A percentile compares a stretch with the other conserved stretches of the same genome.
Conservation (phyloP, 768 basidiomycete genomes). For the Stropharia rugosoannulata region DNA sequence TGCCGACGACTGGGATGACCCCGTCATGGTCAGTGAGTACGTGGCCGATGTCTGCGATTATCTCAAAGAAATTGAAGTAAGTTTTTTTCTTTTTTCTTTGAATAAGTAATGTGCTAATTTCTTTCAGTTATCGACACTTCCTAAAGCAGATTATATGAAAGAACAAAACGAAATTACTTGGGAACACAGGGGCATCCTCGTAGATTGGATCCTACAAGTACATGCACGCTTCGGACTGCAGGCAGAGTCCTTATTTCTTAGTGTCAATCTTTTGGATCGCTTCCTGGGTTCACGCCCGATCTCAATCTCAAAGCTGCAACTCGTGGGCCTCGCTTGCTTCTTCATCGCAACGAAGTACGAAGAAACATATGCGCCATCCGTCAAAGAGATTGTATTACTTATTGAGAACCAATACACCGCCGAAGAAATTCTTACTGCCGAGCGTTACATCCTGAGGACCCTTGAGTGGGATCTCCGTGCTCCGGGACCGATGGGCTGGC, state of each 20-base stretch:
- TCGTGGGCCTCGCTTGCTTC: constrained; percentile 86
- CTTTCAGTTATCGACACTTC: constrained; percentile 57
- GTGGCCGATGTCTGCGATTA: constrained; percentile 93
- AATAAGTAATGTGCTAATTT: not conserved
- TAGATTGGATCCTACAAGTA: constrained; percentile 93
- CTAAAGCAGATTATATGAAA: constrained; percentile 66
- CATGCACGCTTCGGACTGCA: constrained; percentile 84
- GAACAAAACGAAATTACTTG: constrained; percentile 42
- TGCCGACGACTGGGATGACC: constrained; percentile 88
- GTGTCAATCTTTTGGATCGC: constrained; percentile 81
- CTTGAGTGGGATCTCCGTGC: constrained; percentile 84
- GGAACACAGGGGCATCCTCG: constrained; percentile 74
- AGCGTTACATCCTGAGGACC: constrained; percentile 84
- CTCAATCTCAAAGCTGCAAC: constrained; percentile 82
- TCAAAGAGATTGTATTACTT: constrained; percentile 76
- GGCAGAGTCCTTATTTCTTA: constrained; percentile 90
- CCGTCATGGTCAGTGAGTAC: constrained; percentile 96
- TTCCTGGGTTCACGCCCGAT: constrained; percentile 72
- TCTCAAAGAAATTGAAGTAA: constrained; percentile 81
- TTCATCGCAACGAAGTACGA: constrained; percentile 92
- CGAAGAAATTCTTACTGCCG: constrained; percentile 84
- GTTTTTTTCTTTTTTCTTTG: constrained; percentile 2
- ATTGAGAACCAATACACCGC: constrained; percentile 76
- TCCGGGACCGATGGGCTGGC: constrained; percentile 88
- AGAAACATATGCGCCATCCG: constrained; percentile 87